Base-by-base conservation (phyloP, 2,329 filamentous ascomycete species). In the Aspergillus terreus region DNA sequence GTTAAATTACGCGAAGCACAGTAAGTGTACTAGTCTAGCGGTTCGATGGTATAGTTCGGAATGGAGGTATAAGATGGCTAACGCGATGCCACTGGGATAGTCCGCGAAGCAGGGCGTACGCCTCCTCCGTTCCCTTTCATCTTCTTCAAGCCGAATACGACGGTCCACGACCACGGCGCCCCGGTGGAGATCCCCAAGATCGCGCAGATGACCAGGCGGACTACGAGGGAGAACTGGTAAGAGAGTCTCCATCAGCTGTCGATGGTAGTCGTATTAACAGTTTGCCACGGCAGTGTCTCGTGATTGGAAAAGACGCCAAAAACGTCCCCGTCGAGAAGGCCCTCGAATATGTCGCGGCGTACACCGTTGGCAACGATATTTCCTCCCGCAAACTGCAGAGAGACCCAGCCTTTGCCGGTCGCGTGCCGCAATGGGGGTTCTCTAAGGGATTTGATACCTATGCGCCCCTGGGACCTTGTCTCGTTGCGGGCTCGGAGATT, bases 201-300 rank as follows among this genome's bases (percentile, higher is more conserved):
- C 51, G 85, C 84, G 0, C 86, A 88, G 74, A 83, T 51, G 77
- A 77, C 30, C 71, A 72, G 12, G 82, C 82, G 0, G 87, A 90
- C 70, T 90, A 90, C 68, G 86, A 91, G 70, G 87, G 84, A 63
- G 86, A 90, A 72, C 77, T 90, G 11, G 84, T 88, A 25, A 73
- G 81, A 40, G 73, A 88, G 46, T 40, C 0, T 77, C 2, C 23
- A 6, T 23, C 1, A 23, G 23, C 23, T 23, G 23, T 23, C 2
- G 23, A 23, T 23, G 2, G 5, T 23, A 2, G 4, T 5, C 4
- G 23, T 6, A 2, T 23, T 23, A 23, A 23, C 23, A 2, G 5
- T 23, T 23, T 23, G 6, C 6, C 5, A 23, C 6, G 41, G 19
- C 44, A 64, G 70, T 70, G 67, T 47, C 71, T 84, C 15, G 73